Evolutionary conservation across 202 grass and related monocot genomes (phyloP), one percentile per base, ranked within the genome.

Genomic region (Musa balbisiana): DNA sequence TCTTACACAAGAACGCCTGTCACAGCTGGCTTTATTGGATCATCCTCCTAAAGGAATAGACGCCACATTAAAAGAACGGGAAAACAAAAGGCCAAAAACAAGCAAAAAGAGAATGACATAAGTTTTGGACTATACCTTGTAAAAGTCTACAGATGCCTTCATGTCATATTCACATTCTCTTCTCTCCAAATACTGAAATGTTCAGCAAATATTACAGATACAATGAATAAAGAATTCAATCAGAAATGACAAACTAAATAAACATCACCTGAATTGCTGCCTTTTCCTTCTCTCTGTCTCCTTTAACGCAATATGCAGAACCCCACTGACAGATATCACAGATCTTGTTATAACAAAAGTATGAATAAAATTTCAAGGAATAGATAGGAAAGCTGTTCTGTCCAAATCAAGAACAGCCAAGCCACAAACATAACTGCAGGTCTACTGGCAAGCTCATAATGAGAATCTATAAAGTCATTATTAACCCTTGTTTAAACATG

Each of bases 121-220:
- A 56, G 20, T 55, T 55, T 68, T 23, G 10, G 33, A 26, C 14
- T 74, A 60, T 75, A 96, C 93, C 90, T 88, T 86, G 79, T 86
- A 97, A 81, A 97, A 93, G 55, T 97, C 88, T n/a, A 97, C 90
- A 79, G 75, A 86, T 23, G 86, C 82, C 56, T 93, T 97, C 80
- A 82, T 81, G 67, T 97, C 93, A 86, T 97, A 97, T 73, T 93
- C 93, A n/a, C 93, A 97, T 67, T 97, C 93, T 68, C 93, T 93
- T 80, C 81, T 89, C 80, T 89, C 86, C 79, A 97, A 83, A 82
- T 97, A 97, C 93, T 97, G 82, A 49, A 80, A 84, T 49, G 12
- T 43, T 0, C 67, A 74, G 72, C 14, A 75, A 79, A 71, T 75
- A 33, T 70, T 73, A 62, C 49, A 67, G 16, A 52, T 64, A 73